Evolutionary conservation across 2,329 filamentous ascomycete species (phyloP), one percentile per base, ranked within the genome.

Genomic region (Monilinia polystroma): DNA sequence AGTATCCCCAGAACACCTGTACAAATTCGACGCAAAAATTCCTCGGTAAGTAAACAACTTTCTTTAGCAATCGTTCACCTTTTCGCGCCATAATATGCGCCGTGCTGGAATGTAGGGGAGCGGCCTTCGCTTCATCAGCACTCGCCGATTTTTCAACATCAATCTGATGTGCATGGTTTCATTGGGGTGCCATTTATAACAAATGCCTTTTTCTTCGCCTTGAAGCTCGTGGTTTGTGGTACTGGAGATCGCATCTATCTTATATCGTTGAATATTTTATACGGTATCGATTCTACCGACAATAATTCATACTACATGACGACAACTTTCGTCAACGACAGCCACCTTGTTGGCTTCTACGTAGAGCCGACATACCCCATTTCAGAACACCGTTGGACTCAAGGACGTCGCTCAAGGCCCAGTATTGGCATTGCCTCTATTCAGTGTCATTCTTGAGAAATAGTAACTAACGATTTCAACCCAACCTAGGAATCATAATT

Each of bases 41-140:
- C 35, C 8, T 7, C 18, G 35, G 64, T 62, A 53, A 66, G 35
- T 62, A 53, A 35, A 26, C 55, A 23, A 45, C 60, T 38, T 38
- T 35, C 51, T 49, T 7, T 38, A 32, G 35, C 54, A 63, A 23
- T 11, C n/a, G 49, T 45, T 66, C 56, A 60, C 47, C 56, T 66
- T 66, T 54, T 45, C 18, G 12, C 18, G 18, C 32, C 57, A 32
- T 52, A 16, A 14, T 59, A 16, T 52, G 56, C 18, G 26, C 10
- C 26, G 29, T 53, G 41, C 45, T 60, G 32, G 11, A 43, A 18
- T 41, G 35, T 23, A 35, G 55, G 55, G 64, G 47, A 35, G 26
- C 35, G 20, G 47, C 12, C 38, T 38, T 60, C 56, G 43, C 64
- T 66, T 66, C 55, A 26, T 62, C 58, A 62, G 45, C 45, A 38